Percentiles rank a stretch among this genome's conserved stretches.
Evolutionary conservation across 176 grass and related monocot genomes (phyloP).

Genomic region (Zoysia japonica): DNA sequence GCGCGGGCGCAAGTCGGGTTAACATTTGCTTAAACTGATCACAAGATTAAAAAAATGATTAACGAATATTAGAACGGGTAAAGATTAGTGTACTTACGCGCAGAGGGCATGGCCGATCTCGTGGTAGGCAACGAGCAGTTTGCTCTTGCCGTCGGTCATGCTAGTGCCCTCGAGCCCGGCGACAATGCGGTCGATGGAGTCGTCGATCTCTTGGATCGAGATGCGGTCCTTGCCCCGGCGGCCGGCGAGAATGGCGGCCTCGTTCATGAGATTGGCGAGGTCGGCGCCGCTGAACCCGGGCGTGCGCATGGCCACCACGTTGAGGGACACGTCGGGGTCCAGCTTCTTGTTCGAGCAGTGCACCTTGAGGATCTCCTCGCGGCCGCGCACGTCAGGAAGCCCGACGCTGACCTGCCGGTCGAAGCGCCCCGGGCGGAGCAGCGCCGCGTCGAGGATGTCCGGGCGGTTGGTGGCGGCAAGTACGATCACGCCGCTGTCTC

Average conservation of each 20-base stretch:
- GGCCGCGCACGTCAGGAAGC: constrained; percentile 70
- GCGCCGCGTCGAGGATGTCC: constrained; percentile 72
- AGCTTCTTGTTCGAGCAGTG: constrained; percentile 76
- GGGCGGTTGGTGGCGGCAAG: constrained; percentile 75
- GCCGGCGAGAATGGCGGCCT: constrained; percentile 83
- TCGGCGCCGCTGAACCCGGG: constrained; percentile 82
- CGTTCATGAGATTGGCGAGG: constrained; percentile 92
- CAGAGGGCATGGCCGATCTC: constrained; percentile 89
- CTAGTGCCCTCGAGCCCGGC: constrained; percentile 70
- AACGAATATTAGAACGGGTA: not conserved
- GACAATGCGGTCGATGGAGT: constrained; percentile 80
- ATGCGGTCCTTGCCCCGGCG: constrained; percentile 67
- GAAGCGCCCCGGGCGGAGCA: constrained; percentile 73
- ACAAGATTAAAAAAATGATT: not conserved
- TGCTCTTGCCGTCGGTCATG: constrained; percentile 83
- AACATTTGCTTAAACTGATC: not conserved
- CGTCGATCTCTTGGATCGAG: constrained; percentile 68
- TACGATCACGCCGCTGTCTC: constrained; percentile 70
- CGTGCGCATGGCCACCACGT: constrained; percentile 77
- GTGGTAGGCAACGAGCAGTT: constrained; percentile 78
- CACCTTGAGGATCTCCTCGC: constrained; percentile 77
- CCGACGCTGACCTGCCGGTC: constrained; percentile 70
- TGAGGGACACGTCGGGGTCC: constrained; percentile 59
- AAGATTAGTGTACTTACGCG: constrained; percentile 44
- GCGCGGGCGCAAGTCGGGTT: not conserved